A percentile compares a stretch with the other conserved stretches of the same genome.
These are phyloP conservation scores for Santalum album DNA, from an alignment of 164 flowering plant genomes.

Conservation along the genomic window DNA sequence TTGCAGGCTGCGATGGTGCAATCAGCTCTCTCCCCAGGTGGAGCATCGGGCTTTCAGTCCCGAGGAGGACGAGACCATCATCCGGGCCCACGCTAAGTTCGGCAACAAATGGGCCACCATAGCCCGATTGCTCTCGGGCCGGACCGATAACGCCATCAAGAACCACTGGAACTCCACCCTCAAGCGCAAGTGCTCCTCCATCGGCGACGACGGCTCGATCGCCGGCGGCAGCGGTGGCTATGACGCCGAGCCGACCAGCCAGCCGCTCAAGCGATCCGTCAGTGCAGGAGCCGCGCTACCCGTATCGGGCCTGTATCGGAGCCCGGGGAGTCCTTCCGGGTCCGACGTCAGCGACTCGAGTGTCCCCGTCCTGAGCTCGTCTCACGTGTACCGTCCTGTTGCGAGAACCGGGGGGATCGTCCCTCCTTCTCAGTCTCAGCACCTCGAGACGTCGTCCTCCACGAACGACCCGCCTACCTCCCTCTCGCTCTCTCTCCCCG, in stretches of 20 bases:
- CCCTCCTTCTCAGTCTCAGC: slow-evolving; percentile 2
- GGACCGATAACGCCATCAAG: slow-evolving; percentile 3
- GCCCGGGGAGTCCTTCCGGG: slow-evolving; percentile 47
- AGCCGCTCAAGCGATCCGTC: too few relatives aligned
- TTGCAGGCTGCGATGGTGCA: slow-evolving; percentile 1
- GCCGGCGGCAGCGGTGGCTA: too few relatives aligned
- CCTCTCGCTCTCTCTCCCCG: slow-evolving; percentile 54
- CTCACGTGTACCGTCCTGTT: slow-evolving; percentile 37
- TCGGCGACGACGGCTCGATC: too few relatives aligned
- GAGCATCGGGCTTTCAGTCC: slow-evolving; percentile 2
- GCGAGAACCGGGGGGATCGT: slow-evolving; percentile 27
- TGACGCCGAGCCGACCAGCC: too few relatives aligned
- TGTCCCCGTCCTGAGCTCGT: slow-evolving; percentile 19
- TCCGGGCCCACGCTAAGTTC: background rate
- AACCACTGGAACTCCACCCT: too few relatives aligned
- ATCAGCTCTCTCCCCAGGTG: slow-evolving; percentile 5
- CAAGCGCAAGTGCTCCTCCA: slow-evolving; percentile 2
- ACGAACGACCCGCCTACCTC: slow-evolving; percentile 46
- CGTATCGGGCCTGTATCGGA: slow-evolving; percentile 27
- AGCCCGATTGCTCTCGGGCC: background rate
- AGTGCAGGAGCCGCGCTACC: slow-evolving; percentile 41
- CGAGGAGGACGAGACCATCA: slow-evolving; percentile 3
- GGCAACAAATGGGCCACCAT: slow-evolving; percentile 5
- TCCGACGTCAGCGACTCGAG: slow-evolving; percentile 51
- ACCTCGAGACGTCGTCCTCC: slow-evolving; percentile 23